A percentile compares a stretch with the other conserved stretches of the same genome.
Evolutionary conservation across 2,329 filamentous ascomycete genomes (phyloP).

Genomic region (Paecilomyces sp.): DNA sequence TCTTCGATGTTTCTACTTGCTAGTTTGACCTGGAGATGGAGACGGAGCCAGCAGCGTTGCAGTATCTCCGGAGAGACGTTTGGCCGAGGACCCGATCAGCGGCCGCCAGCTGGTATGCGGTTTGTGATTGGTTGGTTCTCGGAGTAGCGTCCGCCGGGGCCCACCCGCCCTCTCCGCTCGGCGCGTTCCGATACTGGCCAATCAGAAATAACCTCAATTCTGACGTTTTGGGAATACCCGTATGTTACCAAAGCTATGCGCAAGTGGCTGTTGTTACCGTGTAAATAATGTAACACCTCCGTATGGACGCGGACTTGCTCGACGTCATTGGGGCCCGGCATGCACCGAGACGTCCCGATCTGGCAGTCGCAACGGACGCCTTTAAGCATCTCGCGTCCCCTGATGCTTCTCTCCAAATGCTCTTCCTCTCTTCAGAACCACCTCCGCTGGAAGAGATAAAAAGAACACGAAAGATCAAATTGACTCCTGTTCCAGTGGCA

Average conservation of each 20-base stretch:
- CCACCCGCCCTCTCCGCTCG: neutral
- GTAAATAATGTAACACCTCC: too few species aligned
- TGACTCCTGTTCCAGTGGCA: neutral
- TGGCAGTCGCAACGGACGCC: neutral
- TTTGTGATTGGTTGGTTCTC: neutral
- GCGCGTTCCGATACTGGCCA: neutral
- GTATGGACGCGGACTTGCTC: neutral
- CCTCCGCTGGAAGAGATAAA: neutral
- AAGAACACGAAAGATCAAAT: neutral
- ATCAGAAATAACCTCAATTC: neutral
- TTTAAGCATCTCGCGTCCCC: neutral
- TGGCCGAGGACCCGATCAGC: neutral
- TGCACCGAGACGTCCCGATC: slow-evolving; percentile 1
- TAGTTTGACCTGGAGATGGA: too few species aligned
- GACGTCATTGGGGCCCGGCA: slow-evolving; percentile 23
- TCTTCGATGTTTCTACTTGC: neutral
- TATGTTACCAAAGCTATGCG: too few species aligned
- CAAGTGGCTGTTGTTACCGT: too few species aligned
- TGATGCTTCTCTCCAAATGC: too few species aligned
- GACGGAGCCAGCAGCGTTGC: too few species aligned
- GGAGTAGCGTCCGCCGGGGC: neutral
- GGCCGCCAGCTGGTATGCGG: neutral
- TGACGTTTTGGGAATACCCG: neutral
- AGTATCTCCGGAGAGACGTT: too few species aligned
- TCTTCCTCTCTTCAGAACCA: too few species aligned